Conservation (phyloP, 192 early-diverging fungal genomes). For the Entomortierella lignicola region DNA sequence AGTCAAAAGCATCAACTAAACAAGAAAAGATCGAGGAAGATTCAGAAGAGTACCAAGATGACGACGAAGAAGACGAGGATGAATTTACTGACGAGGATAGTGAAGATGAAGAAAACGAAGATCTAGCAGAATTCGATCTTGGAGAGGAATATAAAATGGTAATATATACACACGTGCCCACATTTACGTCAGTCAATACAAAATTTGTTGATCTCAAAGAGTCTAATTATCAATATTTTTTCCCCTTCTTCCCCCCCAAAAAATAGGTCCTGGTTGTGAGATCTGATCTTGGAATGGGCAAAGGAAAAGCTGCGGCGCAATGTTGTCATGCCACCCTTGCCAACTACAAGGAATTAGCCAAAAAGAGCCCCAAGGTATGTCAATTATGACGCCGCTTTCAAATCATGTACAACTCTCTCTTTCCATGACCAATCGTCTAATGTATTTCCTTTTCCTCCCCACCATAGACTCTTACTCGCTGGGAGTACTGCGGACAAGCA, state of each 20-base stretch:
- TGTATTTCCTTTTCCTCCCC: too few relatives aligned
- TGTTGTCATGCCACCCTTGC: constrained; percentile 94
- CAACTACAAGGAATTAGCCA: constrained; percentile 73
- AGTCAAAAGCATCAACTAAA: constrained; percentile 2
- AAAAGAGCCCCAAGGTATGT: constrained; percentile 61
- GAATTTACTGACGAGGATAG: constrained; percentile 33
- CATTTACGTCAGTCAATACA: too few relatives aligned
- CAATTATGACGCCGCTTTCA: too few relatives aligned
- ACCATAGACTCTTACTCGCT: constrained; percentile 63
- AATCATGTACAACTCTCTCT: neutral
- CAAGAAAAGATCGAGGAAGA: constrained; percentile 33
- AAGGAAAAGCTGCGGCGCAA: constrained; percentile 96
- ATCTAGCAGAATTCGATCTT: constrained; percentile 30
- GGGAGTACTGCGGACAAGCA: constrained; percentile 85
- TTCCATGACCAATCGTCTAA: neutral
- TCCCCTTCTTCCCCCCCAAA: too few relatives aligned
- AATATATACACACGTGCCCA: too few relatives aligned
- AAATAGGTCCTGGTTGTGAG: constrained; percentile 82
- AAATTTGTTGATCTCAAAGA: too few relatives aligned
- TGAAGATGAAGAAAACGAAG: constrained; percentile 43
- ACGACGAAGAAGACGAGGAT: constrained; percentile 18
- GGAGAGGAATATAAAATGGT: constrained; percentile 48
- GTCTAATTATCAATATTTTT: too few relatives aligned
- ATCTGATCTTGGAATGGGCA: constrained; percentile 92
- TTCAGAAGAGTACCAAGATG: constrained; percentile 23